Percentiles rank a stretch among this genome's conserved stretches.
Conservation (phyloP, 164 flowering plant genomes). For the Dillenia suffruticosa region DNA sequence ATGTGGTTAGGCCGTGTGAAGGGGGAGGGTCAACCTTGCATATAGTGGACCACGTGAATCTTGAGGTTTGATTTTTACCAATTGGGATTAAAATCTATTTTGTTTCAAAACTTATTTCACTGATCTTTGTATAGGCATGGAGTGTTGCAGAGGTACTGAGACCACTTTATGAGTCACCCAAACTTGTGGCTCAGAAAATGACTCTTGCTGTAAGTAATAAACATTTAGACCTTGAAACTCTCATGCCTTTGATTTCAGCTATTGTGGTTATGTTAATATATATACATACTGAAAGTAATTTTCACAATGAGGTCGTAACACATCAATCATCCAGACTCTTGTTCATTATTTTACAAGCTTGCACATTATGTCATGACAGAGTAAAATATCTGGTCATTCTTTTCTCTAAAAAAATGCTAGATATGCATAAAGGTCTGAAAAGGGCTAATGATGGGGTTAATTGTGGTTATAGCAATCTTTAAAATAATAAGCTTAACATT, state of each 20-base stretch:
- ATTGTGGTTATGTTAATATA: neutral
- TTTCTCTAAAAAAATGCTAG: too few species aligned
- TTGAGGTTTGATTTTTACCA: constrained; percentile 36
- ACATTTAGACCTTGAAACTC: neutral
- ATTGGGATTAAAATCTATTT: too few species aligned
- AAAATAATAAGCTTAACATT: too few species aligned
- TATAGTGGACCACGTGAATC: constrained; percentile 73
- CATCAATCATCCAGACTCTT: neutral
- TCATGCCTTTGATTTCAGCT: neutral
- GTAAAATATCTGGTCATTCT: too few species aligned
- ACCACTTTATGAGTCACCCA: constrained; percentile 70
- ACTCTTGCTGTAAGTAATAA: constrained; percentile 52
- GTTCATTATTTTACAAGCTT: too few species aligned
- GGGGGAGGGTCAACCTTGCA: constrained; percentile 80
- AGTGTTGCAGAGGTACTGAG: constrained; percentile 73
- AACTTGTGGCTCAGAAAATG: constrained; percentile 62
- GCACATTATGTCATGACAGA: too few species aligned
- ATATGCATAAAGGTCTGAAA: too few species aligned
- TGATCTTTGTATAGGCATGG: constrained; percentile 32
- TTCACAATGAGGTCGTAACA: neutral
- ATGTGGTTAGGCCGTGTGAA: constrained; percentile 73
- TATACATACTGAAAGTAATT: neutral
- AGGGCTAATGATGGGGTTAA: too few species aligned
- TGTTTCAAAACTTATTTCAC: too few species aligned
- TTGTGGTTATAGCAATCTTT: too few species aligned